Base-by-base conservation (phyloP, 768 basidiomycete genomes). In the Rhodosporidiobolus sp. region DNA sequence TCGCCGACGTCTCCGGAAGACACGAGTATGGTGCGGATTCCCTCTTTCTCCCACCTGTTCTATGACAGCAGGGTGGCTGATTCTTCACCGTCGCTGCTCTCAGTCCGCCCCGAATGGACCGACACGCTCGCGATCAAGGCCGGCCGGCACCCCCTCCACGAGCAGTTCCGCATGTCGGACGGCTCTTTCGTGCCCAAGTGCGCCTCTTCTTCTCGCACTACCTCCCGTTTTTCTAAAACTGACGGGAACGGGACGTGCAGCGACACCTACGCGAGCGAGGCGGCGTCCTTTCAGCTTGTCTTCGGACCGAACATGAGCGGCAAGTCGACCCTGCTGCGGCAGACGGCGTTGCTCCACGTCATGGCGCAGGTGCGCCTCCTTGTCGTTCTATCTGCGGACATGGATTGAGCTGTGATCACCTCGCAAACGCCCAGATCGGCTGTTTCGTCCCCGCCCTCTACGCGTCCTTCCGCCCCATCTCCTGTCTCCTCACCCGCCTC, bases 321-420 rank as follows among this genome's bases (percentile, higher is more conserved):
- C n/a, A 98, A 99, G 82, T 94, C 91, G 79, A 98, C 94, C 0
- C 95, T 94, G 78, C 83, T 99, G 24, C 86, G 89, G 22, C 94
- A 97, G 80, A 86, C 92, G 43, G 94, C 89, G 1, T 83, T 97
- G 5, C 82, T 97, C 56, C 85, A 87, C 2, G 83, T 94, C 48
- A 89, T 95, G 87, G 92, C 92, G 0, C 89, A 93, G 87, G 88
- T 88, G 71, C 90, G 94, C 14, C 0, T 7, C 19, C 24, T n/a
- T 17, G 17, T 3, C 20, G 43, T n/a, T 11, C 28, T 35, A 11
- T 6, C 35, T n/a, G 22, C 20, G 1, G 20, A 54, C 32, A 11
- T 12, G 10, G 5, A 4, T 6, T 20, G 0, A 30, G 6, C 50
- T 66, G 43, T 3, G 1, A 30, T 10, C 22, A 16, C 46, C 10